Evolutionary conservation across 2,329 filamentous ascomycete genomes (phyloP).

Genomic region (Talaromyces sp.): DNA sequence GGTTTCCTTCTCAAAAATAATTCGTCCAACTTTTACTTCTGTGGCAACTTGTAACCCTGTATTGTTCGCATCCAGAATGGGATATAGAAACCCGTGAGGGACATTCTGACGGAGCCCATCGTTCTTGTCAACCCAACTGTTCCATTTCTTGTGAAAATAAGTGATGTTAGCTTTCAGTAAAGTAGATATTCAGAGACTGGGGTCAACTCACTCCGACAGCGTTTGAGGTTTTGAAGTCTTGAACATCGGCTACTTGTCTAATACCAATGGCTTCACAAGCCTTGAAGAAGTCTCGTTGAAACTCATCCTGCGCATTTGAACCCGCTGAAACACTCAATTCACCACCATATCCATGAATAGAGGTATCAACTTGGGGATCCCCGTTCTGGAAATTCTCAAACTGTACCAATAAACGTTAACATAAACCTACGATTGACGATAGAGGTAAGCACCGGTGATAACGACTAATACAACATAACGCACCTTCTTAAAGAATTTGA

Average conservation of each 20-base stretch:
- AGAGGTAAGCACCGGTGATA: neutral
- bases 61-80: slow-evolving; percentile 12
- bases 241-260: slow-evolving; percentile 16
- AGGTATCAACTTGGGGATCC: slow-evolving; percentile 17
- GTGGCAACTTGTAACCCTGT: slow-evolving; percentile 6
- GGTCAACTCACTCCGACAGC: slow-evolving; percentile 19
- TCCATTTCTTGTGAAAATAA: slow-evolving; percentile 18
- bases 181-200: neutral
- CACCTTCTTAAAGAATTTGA: slow-evolving; percentile 6
- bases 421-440: neutral
- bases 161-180: neutral
- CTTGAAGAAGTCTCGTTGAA: slow-evolving; percentile 21
- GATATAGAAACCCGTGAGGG: slow-evolving; percentile 20
- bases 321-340: slow-evolving; percentile 20
- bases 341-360: slow-evolving; percentile 20
- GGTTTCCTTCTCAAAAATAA: neutral
- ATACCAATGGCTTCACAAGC: slow-evolving; percentile 18
- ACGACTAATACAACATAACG: neutral
- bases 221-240: slow-evolving; percentile 20
- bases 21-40: slow-evolving; percentile 6
- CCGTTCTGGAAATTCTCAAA: slow-evolving; percentile 21
- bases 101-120: slow-evolving; percentile 21
- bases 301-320: slow-evolving; percentile 17
- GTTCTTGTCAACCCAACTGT: slow-evolving; percentile 20
- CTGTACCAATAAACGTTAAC: slow-evolving; percentile 1